Base-by-base conservation (phyloP, 192 early-diverging fungal genomes). In the Backusella australiensis region DNA sequence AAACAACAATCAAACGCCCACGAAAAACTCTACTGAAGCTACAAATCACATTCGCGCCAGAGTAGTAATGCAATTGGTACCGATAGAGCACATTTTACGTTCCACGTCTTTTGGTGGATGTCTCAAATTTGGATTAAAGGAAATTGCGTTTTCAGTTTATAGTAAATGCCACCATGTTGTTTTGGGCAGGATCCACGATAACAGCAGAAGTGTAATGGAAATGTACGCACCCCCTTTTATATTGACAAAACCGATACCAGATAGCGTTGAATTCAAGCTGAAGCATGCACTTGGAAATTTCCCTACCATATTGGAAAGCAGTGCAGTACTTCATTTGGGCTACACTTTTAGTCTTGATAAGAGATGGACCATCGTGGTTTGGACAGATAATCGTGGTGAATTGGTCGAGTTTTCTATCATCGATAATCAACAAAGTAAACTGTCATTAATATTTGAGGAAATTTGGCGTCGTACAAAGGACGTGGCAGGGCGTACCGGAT, bases 141-240 rank as follows among this genome's bases (percentile, higher is more conserved):
- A 88, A 29, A 85, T 88, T 67, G 87, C 85, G 4, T 88, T 88
- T 59, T 78, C 87, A 15, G 85, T 88, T 19, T 88, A 88, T 42
- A 77, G 78, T 41, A 88, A 84, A 71, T 88, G 87, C 69, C 80
- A 77, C 38, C 23, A 78, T 34, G 77, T 86, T 56, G 75, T 88
- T 34, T 32, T 63, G 56, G 83, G 83, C 72, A 77, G 84, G 29
- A 71, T 76, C 44, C 71, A 79, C 34, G n/a, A 71, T 41, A 66
- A 78, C 14, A 36, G 38, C 4, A 67, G 53, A 17, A 26, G 69
- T 12, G 69, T 75, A 6, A 75, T 67, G n/a, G 85, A 89, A 34
- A 52, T 85, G 6, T 89, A 85, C 42, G 82, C 82, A 1, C 85
- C 87, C 2, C 73, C 84, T 0, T 89, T 85, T 71, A 80, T 85